Evolutionary conservation across 495 filamentous ascomycete genomes (phyloP).

Genomic region (Lasiosphaeria hispida): DNA sequence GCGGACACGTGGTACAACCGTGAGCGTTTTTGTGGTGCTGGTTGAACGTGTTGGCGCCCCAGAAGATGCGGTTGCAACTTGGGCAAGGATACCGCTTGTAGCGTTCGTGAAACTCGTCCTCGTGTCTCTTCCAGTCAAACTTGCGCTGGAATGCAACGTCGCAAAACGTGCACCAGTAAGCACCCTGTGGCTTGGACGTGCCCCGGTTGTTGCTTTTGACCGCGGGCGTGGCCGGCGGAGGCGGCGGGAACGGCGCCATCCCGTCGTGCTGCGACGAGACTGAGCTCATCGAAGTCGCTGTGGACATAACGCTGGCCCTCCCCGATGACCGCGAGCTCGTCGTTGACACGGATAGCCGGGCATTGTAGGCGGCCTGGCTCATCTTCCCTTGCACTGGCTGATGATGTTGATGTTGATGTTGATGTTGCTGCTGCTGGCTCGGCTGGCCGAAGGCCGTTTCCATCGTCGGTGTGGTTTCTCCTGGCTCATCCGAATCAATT

Average conservation of each 20-base stretch:
- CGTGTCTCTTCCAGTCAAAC: slow-evolving; percentile 54
- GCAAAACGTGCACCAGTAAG: slow-evolving; percentile 53
- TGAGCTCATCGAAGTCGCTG: slow-evolving; percentile 30
- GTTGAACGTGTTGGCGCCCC: slow-evolving; percentile 51
- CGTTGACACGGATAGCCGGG: slow-evolving; percentile 36
- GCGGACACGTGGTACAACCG: slow-evolving; percentile 48
- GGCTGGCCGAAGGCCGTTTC: slow-evolving; percentile 14
- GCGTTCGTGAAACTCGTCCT: slow-evolving; percentile 53
- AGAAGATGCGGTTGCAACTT: slow-evolving; percentile 49
- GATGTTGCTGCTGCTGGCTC: slow-evolving; percentile 11
- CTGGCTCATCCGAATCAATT: background rate
- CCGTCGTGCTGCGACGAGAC: slow-evolving; percentile 26
- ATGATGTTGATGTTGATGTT: slow-evolving; percentile 17
- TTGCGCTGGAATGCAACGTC: slow-evolving; percentile 51
- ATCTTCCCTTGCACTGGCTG: slow-evolving; percentile 6
- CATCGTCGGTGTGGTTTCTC: background rate
- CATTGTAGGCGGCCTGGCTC: slow-evolving; percentile 14
- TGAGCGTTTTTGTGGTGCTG: slow-evolving; percentile 52
- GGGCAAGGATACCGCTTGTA: slow-evolving; percentile 50
- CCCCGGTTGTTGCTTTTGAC: slow-evolving; percentile 30
- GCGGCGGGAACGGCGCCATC: slow-evolving; percentile 13
- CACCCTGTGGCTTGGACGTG: slow-evolving; percentile 31
- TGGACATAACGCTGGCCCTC: slow-evolving; percentile 31
- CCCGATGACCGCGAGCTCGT: slow-evolving; percentile 37
- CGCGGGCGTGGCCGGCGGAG: slow-evolving; percentile 16